Percentiles rank a stretch among this genome's conserved stretches.
phyloP scores from a whole-genome alignment of 768 basidiomycete genomes.

The Naganishia randhawae region DNA sequence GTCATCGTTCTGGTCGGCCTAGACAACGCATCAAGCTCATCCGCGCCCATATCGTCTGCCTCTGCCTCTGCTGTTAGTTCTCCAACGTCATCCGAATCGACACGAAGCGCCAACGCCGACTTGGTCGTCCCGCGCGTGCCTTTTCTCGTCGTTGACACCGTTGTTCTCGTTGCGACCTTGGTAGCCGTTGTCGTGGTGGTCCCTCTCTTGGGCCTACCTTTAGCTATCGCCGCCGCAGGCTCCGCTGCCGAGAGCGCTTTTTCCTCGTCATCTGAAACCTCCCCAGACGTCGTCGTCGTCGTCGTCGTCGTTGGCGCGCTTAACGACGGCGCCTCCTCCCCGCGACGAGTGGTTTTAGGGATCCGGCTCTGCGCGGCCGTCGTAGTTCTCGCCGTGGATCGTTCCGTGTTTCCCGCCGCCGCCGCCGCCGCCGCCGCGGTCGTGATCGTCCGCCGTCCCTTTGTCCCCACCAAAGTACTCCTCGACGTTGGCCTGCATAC shows the following conservation, averaged over 20 bases:
- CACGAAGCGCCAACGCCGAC: background rate
- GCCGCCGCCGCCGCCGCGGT: background rate
- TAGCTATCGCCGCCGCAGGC: background rate
- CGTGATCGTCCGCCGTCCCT: background rate
- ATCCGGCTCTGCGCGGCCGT: slow-evolving; percentile 7
- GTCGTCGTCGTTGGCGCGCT: background rate
- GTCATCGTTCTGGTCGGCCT: too few relatives aligned
- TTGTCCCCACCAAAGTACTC: background rate
- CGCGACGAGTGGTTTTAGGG: background rate
- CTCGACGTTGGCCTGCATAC: slow-evolving; percentile 13
- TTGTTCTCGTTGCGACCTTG: background rate
- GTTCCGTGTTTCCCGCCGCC: background rate
- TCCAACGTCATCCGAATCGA: background rate
- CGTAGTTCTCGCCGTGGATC: too few relatives aligned
- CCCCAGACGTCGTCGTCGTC: background rate
- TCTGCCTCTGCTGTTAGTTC: background rate
- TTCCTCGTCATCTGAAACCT: slow-evolving; percentile 11
- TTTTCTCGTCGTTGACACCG: background rate
- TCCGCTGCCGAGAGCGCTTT: background rate
- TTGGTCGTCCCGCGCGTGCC: background rate
- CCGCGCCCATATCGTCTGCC: background rate
- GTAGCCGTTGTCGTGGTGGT: background rate
- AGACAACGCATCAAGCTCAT: slow-evolving; percentile 1
- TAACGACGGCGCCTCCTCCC: background rate
- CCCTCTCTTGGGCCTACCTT: background rate